phyloP scores from a whole-genome alignment of 1,284 basidiomycete genomes.

The Ganoderma resinaceum region DNA sequence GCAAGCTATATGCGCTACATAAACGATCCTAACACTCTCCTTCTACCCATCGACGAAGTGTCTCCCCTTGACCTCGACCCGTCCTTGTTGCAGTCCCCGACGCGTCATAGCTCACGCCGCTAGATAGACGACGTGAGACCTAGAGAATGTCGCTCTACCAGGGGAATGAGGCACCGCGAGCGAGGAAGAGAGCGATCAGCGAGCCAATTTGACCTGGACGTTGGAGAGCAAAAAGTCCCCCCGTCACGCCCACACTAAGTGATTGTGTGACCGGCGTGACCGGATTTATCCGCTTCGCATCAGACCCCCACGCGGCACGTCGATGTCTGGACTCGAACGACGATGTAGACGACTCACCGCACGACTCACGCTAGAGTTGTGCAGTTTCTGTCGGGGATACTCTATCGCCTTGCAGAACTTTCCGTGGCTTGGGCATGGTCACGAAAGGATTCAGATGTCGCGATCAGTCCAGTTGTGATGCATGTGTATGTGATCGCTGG shows the following conservation, averaged over 20 bases:
- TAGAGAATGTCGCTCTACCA: conserved; percentile 23
- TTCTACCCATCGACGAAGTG: not conserved
- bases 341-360: no score
- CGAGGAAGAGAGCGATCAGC: conserved; percentile 27
- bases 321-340: no score
- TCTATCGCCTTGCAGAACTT: no score
- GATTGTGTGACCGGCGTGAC: not conserved
- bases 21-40: not conserved
- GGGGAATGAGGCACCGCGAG: conserved; percentile 33
- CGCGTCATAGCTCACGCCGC: conserved; percentile 18
- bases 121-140: conserved; percentile 2
- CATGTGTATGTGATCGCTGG: no score
- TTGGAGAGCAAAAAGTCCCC: conserved; percentile 4
- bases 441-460: no score
- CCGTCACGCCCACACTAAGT: not conserved
- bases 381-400: no score
- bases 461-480: no score
- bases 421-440: no score
- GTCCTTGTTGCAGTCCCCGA: conserved; percentile 15
- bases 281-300: not conserved
- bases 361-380: no score
- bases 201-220: conserved; percentile 32
- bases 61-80: conserved; percentile 25
- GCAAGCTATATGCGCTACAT: not conserved
- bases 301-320: no score